Evolutionary conservation across 2,329 filamentous ascomycete species (phyloP), one percentile per base, ranked within the genome.

Genomic region (Botrytis byssoidea): DNA sequence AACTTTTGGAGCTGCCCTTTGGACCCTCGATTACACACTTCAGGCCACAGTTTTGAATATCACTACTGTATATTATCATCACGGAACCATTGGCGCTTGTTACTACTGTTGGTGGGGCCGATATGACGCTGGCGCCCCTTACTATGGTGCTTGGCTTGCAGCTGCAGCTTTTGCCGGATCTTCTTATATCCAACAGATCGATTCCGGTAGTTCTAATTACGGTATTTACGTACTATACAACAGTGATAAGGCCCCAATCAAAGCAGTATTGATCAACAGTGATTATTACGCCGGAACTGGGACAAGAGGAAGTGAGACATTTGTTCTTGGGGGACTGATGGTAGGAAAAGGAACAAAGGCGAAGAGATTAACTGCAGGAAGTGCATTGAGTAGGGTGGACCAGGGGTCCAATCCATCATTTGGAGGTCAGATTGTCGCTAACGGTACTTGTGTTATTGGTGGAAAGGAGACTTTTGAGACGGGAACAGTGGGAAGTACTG

Each of bases 391-490:
- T 5, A 81, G 85, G 68, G 82, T 83, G 59, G 86, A 87, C 74
- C 79, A 83, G 67, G 85, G 85, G 0, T 78, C 81, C 10, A 82
- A 79, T 25, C 82, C 84, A 1, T 84, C 83, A 1, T 83, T 85
- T 77, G 86, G 83, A 0, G 85, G 85, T 0, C 85, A 85, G 78
- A 81, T 77, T 0, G 87, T 86, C 77, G 82, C 78, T 3, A 82
- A 87, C 76, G 84, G 81, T 2, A 84, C 82, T 18, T 88, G 86
- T 78, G 79, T 77, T 7, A 75, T 85, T n/a, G 77, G 77, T 1
- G 86, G 86, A 0, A 80, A 77, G 4, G 84, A 83, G 80, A 82
- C 71, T 51, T 81, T 79, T 51, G 85, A 86, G 78, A 81, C 75
- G 10, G 63, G 37, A 8, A 74, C 78, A 7, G 64, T 71, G 10